Evolutionary conservation across 139 green algal genomes (phyloP).

Genomic region (Chlamydomonas incerta): DNA sequence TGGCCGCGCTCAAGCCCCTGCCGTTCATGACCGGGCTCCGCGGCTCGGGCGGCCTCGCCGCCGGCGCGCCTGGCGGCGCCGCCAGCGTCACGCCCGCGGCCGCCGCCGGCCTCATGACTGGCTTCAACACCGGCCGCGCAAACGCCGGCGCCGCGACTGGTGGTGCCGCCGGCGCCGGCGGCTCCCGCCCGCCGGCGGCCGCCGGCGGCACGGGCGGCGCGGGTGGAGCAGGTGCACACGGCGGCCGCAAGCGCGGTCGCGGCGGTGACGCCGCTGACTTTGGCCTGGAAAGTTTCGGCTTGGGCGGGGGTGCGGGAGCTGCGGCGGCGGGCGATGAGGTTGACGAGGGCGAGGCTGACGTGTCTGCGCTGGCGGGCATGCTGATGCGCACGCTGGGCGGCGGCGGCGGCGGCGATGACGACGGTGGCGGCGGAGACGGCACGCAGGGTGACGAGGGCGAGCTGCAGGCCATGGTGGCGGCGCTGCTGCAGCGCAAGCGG

Average conservation of each 20-base stretch:
- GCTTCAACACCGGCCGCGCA: too few species aligned
- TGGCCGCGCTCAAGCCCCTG: neutral
- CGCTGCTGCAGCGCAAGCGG: conserved; percentile 20
- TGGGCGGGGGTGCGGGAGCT: neutral
- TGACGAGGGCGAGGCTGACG: neutral
- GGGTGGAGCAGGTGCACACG: too few species aligned
- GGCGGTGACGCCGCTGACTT: too few species aligned
- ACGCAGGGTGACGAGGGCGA: neutral
- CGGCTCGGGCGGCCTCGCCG: neutral
- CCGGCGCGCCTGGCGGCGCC: neutral
- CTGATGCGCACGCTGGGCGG: neutral
- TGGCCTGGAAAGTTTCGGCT: too few species aligned
- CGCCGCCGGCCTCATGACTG: neutral
- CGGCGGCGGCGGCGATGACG: neutral
- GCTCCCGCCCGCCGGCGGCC: too few species aligned
- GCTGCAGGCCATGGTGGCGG: conserved; percentile 12
- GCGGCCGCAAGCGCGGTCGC: too few species aligned
- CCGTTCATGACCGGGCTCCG: conserved; percentile 27
- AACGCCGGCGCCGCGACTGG: too few species aligned
- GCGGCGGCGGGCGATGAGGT: neutral
- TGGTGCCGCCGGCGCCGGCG: too few species aligned
- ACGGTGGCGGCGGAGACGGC: neutral
- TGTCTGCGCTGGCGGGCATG: neutral
- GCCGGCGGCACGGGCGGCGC: too few species aligned
- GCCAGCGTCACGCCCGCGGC: neutral